Evolutionary conservation across 2,329 filamentous ascomycete genomes (phyloP).

Genomic region (Penicillium rolfsii): DNA sequence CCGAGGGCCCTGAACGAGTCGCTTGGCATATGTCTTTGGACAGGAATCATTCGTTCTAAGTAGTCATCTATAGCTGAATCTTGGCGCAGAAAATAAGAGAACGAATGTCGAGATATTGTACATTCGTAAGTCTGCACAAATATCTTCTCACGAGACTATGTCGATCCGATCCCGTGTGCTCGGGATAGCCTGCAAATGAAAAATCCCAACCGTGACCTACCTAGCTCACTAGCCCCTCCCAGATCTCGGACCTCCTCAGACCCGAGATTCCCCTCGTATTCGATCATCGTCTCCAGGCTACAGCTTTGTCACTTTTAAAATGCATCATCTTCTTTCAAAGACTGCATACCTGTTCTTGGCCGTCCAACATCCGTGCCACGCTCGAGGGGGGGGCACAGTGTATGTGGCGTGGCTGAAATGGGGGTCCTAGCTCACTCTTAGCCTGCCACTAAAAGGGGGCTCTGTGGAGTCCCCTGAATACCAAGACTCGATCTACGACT

Average conservation of each 20-base stretch:
- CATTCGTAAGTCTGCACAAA: too few species aligned
- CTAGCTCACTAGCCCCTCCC: neutral
- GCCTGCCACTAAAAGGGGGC: conserved; percentile 3
- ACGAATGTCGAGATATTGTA: neutral
- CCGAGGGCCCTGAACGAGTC: neutral
- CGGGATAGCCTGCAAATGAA: too few species aligned
- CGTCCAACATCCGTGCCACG: conserved; percentile 6
- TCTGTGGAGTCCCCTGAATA: neutral
- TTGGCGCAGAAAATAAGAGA: neutral
- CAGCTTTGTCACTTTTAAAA: neutral
- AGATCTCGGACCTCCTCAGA: neutral
- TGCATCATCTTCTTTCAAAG: neutral
- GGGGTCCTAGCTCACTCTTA: conserved; percentile 7
- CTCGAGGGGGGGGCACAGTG: neutral
- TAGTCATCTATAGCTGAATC: neutral
- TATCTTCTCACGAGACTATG: neutral
- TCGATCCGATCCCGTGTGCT: neutral
- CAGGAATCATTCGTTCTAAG: neutral
- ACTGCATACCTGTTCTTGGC: neutral
- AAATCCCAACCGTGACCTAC: too few species aligned
- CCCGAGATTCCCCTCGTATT: neutral
- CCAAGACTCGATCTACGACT: neutral
- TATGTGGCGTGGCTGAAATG: conserved; percentile 26
- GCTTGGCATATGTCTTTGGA: neutral
- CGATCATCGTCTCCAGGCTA: neutral